Evolutionary conservation across 2,329 filamentous ascomycete species (phyloP).

Genomic region (Fusarium equiseti): DNA sequence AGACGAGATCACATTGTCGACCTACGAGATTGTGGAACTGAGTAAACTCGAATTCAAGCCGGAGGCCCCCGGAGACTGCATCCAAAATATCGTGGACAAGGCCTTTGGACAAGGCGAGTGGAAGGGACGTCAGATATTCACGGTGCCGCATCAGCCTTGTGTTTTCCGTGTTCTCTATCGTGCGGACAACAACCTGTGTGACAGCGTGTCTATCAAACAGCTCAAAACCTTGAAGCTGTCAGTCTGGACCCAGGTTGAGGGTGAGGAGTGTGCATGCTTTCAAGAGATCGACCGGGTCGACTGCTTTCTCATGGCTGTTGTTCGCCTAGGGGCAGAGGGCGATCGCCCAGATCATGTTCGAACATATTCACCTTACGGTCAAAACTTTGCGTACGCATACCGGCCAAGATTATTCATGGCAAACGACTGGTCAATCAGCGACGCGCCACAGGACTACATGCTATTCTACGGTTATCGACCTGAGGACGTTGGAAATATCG

Average conservation of each 20-base stretch:
- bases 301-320: not conserved
- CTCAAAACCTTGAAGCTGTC: not conserved
- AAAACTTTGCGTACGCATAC: fast-evolving
- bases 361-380: not conserved
- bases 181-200: not conserved
- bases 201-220: not conserved
- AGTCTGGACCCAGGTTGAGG: not conserved
- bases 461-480: too few species aligned
- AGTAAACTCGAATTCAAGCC: not conserved
- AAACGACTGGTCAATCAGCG: too few species aligned
- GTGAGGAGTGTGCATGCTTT: too few species aligned
- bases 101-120: not conserved
- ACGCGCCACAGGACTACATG: too few species aligned
- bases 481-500: too few species aligned
- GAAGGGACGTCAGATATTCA: not conserved
- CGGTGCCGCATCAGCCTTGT: not conserved
- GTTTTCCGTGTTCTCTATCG: not conserved
- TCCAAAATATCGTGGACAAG: not conserved
- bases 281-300: not conserved
- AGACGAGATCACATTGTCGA: not conserved
- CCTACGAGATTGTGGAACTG: not conserved
- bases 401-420: not conserved
- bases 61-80: not conserved
- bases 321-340: not conserved
- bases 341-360: not conserved